Conservation (phyloP, 345 rosid genomes). For the Raphanus raphanistrum region DNA sequence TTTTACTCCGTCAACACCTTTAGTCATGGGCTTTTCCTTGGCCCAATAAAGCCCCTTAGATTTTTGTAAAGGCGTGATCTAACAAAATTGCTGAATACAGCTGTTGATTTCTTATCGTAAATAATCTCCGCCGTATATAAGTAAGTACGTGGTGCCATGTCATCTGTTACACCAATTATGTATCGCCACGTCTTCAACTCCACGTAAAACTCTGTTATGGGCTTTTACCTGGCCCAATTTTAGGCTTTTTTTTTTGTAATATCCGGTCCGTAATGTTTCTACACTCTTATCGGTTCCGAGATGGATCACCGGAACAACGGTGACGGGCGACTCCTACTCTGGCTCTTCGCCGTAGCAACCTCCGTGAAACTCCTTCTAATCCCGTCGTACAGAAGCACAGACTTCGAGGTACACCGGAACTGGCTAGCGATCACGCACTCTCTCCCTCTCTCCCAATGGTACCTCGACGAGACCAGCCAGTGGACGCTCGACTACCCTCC, state of each 20-base stretch:
- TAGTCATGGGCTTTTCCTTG: not conserved
- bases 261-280: not conserved
- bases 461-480: constrained; percentile 76
- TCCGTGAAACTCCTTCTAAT: constrained; percentile 69
- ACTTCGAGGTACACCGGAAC: constrained; percentile 93
- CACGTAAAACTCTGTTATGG: not conserved
- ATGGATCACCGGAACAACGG: constrained; percentile 3
- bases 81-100: not conserved
- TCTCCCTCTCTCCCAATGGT: constrained; percentile 82
- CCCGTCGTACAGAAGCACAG: constrained; percentile 82
- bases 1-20: not conserved
- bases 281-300: not conserved
- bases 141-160: not conserved
- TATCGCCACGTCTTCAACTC: constrained; percentile 5
- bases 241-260: constrained; percentile 5
- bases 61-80: no score
- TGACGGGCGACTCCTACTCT: constrained; percentile 39
- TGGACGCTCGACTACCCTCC: constrained; percentile 99
- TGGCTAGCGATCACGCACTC: constrained; percentile 89
- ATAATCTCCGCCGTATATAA: constrained; percentile 7
- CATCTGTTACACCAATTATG: not conserved
- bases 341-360: constrained; percentile 62
- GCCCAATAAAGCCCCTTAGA: not conserved
- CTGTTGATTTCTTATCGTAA: not conserved
- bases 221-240: no score